These are phyloP conservation scores for Pezicula neosporulosa DNA, from an alignment of 2,329 filamentous ascomycete species.

Conservation along the genomic window DNA sequence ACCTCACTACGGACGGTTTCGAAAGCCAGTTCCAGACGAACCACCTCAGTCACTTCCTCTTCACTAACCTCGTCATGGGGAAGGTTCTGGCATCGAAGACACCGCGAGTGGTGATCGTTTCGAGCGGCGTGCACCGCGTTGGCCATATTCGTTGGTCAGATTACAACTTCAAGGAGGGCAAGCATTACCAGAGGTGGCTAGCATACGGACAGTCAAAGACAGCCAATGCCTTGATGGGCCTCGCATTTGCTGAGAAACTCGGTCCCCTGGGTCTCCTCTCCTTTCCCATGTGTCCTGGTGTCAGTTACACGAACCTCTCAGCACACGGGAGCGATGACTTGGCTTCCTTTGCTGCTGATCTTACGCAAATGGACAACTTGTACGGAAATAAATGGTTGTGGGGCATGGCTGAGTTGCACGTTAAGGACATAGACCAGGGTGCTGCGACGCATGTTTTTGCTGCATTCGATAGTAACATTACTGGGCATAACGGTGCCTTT, in stretches of 20 bases:
- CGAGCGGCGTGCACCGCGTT: conserved; percentile 1
- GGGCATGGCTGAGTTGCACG: not conserved
- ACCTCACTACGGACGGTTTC: conserved; percentile 3
- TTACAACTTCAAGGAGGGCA: conserved; percentile 4
- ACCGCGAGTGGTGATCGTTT: conserved; percentile 5
- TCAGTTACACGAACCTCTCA: not conserved
- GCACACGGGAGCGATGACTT: not conserved
- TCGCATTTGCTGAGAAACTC: conserved; percentile 16
- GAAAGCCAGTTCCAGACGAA: conserved; percentile 8
- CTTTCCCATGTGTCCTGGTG: conserved; percentile 4
- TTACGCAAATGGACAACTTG: not conserved
- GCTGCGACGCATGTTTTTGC: not conserved
- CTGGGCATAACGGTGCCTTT: not conserved
- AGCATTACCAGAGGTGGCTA: not conserved
- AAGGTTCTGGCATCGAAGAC: not conserved
- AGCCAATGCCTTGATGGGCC: conserved; percentile 43
- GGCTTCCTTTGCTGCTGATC: conserved; percentile 1
- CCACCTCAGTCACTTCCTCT: conserved; percentile 8
- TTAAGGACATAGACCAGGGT: not conserved
- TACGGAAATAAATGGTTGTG: conserved; percentile 4
- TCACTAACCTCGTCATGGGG: conserved; percentile 5
- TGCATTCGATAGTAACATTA: not conserved
- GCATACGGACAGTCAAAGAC: conserved; percentile 42
- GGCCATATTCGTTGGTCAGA: conserved; percentile 21
- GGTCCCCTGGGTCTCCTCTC: not conserved